phyloP scores from a whole-genome alignment of 306 rosid genomes.

The Lithocarpus polystachyus region DNA sequence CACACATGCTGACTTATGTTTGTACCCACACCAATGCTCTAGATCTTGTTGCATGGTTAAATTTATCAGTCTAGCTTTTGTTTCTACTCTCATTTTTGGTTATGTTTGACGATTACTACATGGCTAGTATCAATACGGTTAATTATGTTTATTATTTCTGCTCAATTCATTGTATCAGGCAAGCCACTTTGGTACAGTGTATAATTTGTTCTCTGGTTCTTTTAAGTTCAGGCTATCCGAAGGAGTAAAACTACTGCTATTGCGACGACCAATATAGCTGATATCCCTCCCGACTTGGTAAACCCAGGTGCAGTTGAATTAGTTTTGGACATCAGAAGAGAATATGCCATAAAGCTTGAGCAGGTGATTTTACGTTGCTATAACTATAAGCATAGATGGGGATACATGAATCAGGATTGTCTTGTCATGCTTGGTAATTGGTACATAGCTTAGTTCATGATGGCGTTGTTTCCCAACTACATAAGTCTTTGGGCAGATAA shows the following conservation, averaged over 20 bases:
- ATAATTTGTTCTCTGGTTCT: constrained; percentile 15
- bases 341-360: constrained; percentile 77
- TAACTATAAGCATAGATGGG: constrained; percentile 17
- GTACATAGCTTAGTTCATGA: constrained; percentile 10
- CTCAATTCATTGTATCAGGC: constrained; percentile 6
- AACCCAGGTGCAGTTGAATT: constrained; percentile 76
- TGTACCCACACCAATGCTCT: background rate
- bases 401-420: background rate
- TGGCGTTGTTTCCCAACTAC: constrained; percentile 5
- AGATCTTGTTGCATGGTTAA: background rate
- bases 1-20: background rate
- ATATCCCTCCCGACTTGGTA: constrained; percentile 72
- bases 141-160: background rate
- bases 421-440: constrained; percentile 9
- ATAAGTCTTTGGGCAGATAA: background rate
- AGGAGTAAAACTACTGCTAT: constrained; percentile 45
- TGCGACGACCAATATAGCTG: constrained; percentile 37
- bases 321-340: constrained; percentile 71
- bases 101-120: background rate
- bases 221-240: constrained; percentile 55
- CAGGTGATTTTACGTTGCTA: constrained; percentile 47
- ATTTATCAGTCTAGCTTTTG: constrained; percentile 3
- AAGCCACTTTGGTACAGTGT: constrained; percentile 7
- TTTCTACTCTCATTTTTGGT: background rate
- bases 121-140: constrained; percentile 1